phyloP scores from a whole-genome alignment of 176 grass and related monocot genomes.

The Oryza longistaminata region DNA sequence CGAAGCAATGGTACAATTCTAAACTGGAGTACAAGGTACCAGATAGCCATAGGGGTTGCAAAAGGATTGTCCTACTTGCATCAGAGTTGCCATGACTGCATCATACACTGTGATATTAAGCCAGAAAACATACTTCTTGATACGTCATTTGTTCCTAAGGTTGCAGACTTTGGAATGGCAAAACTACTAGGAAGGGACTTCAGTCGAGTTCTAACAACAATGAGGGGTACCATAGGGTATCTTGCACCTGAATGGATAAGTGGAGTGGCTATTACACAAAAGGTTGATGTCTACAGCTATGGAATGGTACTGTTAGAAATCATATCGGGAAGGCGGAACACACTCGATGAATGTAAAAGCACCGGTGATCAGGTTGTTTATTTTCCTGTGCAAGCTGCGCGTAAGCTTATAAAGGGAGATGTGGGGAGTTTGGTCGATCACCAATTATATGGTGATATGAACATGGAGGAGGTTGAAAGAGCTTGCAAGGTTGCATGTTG shows the following conservation, averaged over 20 bases:
- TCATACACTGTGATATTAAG: slow-evolving; percentile 67
- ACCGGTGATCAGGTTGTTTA: background rate
- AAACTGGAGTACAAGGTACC: slow-evolving; percentile 43
- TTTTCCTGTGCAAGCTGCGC: background rate
- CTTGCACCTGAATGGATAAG: background rate
- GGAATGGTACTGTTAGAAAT: background rate
- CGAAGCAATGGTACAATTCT: background rate
- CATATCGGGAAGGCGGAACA: background rate
- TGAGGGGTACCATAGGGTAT: background rate
- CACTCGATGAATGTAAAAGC: background rate
- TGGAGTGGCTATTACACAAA: background rate
- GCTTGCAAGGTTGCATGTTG: background rate
- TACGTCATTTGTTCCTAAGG: slow-evolving; percentile 51
- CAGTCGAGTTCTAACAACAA: background rate
- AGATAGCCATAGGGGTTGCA: slow-evolving; percentile 45
- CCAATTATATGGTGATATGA: background rate
- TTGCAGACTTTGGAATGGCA: slow-evolving; percentile 72
- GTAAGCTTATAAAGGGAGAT: background rate
- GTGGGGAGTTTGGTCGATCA: background rate
- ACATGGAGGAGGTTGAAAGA: too few relatives aligned
- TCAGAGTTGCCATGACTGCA: slow-evolving; percentile 56
- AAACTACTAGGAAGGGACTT: background rate
- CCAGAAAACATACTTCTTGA: slow-evolving; percentile 44
- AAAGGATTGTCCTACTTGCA: slow-evolving; percentile 66
- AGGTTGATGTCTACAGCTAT: background rate